Conservation (phyloP, 805 yeast species). For the Kluyveromyces wickerhamii region DNA sequence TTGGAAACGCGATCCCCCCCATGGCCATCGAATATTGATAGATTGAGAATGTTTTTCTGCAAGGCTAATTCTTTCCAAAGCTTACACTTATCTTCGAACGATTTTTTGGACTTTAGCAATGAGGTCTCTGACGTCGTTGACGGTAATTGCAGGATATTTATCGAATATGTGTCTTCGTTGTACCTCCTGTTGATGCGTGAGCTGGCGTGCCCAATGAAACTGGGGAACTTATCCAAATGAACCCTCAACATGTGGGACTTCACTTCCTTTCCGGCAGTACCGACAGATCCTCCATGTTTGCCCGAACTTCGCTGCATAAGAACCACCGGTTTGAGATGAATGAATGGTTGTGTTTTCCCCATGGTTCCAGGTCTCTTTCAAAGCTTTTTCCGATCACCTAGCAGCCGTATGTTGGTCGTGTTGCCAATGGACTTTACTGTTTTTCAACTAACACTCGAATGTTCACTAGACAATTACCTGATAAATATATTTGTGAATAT, state of each 20-base stretch:
- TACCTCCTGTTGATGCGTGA: slow-evolving; percentile 66
- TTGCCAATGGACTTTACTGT: too few relatives aligned
- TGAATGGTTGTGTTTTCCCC: slow-evolving; percentile 20
- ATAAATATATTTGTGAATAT: too few relatives aligned
- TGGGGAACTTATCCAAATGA: slow-evolving; percentile 24
- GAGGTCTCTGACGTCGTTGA: slow-evolving; percentile 21
- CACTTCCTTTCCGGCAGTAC: background rate
- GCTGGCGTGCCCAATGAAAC: slow-evolving; percentile 62
- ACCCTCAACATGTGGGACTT: slow-evolving; percentile 16
- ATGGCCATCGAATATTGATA: slow-evolving; percentile 88
- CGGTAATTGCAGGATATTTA: slow-evolving; percentile 50
- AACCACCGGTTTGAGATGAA: slow-evolving; percentile 18
- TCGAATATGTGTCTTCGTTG: slow-evolving; percentile 78
- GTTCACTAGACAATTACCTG: too few relatives aligned
- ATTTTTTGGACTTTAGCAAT: slow-evolving; percentile 12
- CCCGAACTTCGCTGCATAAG: slow-evolving; percentile 6
- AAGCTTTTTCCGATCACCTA: too few relatives aligned
- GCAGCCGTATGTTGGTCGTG: too few relatives aligned
- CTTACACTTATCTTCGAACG: slow-evolving; percentile 15
- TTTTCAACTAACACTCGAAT: too few relatives aligned
- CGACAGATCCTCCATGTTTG: background rate
- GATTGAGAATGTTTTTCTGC: slow-evolving; percentile 44
- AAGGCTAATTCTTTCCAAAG: slow-evolving; percentile 10
- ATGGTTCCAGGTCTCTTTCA: too few relatives aligned
- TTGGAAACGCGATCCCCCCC: slow-evolving; percentile 76